These are phyloP conservation scores for Pulveroboletus ravenelii DNA, from an alignment of 768 basidiomycete species.

Conservation along the genomic window DNA sequence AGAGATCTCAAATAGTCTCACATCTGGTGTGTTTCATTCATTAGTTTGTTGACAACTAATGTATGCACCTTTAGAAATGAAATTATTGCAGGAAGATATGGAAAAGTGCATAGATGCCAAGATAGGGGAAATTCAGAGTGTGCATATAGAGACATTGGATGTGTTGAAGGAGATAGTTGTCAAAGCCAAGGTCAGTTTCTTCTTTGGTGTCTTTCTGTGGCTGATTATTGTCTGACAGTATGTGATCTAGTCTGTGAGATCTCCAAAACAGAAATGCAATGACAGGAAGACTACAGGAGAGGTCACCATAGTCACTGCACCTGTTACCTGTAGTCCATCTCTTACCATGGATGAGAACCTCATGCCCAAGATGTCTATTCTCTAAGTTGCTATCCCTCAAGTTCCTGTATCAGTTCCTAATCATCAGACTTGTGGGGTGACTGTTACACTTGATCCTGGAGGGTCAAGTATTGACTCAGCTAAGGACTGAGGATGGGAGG, in stretches of 20 bases:
- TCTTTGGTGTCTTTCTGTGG: conserved; percentile 8
- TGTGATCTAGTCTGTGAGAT: conserved; percentile 27
- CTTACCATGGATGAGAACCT: not conserved
- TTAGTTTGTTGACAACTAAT: not conserved
- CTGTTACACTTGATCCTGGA: no score
- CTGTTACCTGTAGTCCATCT: not conserved
- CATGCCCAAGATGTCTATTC: not conserved
- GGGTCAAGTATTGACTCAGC: no score
- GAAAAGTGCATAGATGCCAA: conserved; percentile 45
- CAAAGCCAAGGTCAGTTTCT: conserved; percentile 27
- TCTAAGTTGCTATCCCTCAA: conserved; percentile 3
- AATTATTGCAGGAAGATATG: conserved; percentile 37
- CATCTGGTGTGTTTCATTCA: conserved; percentile 36
- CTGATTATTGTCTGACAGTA: conserved; percentile 23
- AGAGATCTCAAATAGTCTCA: conserved; percentile 34
- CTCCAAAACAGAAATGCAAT: conserved; percentile 61
- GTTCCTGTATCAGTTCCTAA: not conserved
- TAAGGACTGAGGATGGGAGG: no score
- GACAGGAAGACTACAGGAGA: conserved; percentile 34
- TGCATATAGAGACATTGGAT: conserved; percentile 36
- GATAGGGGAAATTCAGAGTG: conserved; percentile 40
- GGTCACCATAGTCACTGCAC: not conserved
- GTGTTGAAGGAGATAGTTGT: conserved; percentile 34
- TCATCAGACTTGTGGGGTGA: not conserved
- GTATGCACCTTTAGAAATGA: conserved; percentile 38